Evolutionary conservation across 2,329 filamentous ascomycete genomes (phyloP), one percentile per base, ranked within the genome.

Genomic region (Huntiella moniliformis): DNA sequence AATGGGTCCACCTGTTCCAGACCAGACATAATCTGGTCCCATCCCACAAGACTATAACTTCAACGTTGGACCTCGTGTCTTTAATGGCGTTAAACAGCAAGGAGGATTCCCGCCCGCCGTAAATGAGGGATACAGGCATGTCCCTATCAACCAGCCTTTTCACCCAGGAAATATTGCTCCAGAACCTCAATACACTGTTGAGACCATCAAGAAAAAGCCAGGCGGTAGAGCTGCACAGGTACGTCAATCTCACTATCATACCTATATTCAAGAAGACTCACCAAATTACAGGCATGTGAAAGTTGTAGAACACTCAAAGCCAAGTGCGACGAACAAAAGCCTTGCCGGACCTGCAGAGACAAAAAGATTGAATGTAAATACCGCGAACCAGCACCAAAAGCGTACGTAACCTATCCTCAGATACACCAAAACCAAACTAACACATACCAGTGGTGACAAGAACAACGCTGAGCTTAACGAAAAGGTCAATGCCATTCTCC

Each of bases 271-370:
- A 18, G 10, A 3, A 32, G 28, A 38, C n/a, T 55, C 50, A 56
- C 48, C 13, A 12, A n/a, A 32, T 34, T n/a, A 38, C 54, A 93
- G 79, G 91, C 91, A 34, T 98, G 91, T 61, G 86, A 93, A 56
- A 83, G 80, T 60, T 94, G 86, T 61, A 77, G 86, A 49, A 73
- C 82, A 50, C 71, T 88, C 35, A 94, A 93, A 61, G 85, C 85
- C 11, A 93, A 93, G 62, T 94, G 86, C 58, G 85, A 93, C 55
- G 86, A 94, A 65, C 77, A 78, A 8, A 77, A 81, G 53, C 86
- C 82, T 2, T 80, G 82, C 55, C 88, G 85, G 57, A 84, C 79
- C 55, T 98, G 91, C 60, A 81, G 80, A 55, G 87, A 96, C 54
- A 92, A 92, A 58, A 78, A 73, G 53, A 70, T 85, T 31, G 71